A percentile compares a stretch with the other conserved stretches of the same genome.
Conservation (phyloP, 2,329 filamentous ascomycete genomes). For the Ascocoryne sarcoides region DNA sequence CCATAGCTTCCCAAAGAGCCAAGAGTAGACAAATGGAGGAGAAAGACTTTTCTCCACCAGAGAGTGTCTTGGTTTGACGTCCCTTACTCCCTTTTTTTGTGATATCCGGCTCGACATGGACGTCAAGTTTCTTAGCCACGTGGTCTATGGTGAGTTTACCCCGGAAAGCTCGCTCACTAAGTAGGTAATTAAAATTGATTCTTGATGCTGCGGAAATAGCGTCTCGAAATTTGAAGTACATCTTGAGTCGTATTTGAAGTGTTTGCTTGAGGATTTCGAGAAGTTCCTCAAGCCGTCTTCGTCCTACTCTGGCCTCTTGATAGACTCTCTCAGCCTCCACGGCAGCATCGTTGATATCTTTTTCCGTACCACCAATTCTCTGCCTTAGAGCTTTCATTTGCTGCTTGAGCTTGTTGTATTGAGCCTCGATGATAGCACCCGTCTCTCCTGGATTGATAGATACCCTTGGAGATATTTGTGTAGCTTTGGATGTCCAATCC, state of each 20-base stretch:
- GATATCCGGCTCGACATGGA: slow-evolving; percentile 64
- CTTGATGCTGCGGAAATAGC: slow-evolving; percentile 80
- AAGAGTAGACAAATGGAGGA: slow-evolving; percentile 91
- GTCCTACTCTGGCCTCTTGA: slow-evolving; percentile 35
- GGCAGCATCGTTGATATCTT: slow-evolving; percentile 49
- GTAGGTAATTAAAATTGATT: slow-evolving; percentile 77
- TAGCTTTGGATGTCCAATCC: slow-evolving; percentile 47
- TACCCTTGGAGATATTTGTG: slow-evolving; percentile 46
- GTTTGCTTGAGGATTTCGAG: slow-evolving; percentile 44
- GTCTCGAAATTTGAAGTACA: slow-evolving; percentile 75
- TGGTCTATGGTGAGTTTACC: slow-evolving; percentile 77
- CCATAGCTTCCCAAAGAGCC: slow-evolving; percentile 96
- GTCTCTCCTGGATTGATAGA: slow-evolving; percentile 58
- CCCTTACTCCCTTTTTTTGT: slow-evolving; percentile 62
- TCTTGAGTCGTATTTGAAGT: slow-evolving; percentile 58
- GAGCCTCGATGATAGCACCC: slow-evolving; percentile 42
- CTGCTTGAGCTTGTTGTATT: slow-evolving; percentile 44
- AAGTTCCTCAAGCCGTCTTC: slow-evolving; percentile 36
- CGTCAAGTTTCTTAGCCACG: slow-evolving; percentile 59
- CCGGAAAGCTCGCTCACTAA: slow-evolving; percentile 83
- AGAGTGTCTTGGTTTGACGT: slow-evolving; percentile 82
- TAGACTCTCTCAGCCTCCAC: slow-evolving; percentile 32
- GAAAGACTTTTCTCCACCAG: slow-evolving; percentile 95
- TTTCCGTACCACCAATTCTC: slow-evolving; percentile 53
- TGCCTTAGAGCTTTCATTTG: slow-evolving; percentile 50